Conservation (phyloP, 345 rosid species). For the Xanthoceras sorbifolium region DNA sequence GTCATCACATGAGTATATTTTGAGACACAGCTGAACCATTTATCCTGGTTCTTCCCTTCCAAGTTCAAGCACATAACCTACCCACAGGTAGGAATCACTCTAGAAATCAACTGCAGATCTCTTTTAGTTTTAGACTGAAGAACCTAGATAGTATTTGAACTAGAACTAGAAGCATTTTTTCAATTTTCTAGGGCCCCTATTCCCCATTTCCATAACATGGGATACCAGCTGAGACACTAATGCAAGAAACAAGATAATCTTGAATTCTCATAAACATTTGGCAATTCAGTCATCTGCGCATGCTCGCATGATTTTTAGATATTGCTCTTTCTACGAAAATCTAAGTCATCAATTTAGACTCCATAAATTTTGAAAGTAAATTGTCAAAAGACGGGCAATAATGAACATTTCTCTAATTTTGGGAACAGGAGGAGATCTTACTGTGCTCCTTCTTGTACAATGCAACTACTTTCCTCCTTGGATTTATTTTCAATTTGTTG, state of each 20-base stretch:
- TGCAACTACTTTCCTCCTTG: constrained; percentile 54
- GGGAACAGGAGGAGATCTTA: constrained; percentile 42
- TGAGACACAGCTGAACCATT: not conserved
- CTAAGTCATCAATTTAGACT: not conserved
- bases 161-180: not conserved
- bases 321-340: not conserved
- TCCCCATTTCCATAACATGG: not conserved
- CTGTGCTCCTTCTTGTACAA: constrained; percentile 99
- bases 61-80: not conserved
- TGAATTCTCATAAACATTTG: not conserved
- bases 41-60: not conserved
- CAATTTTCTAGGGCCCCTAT: not conserved
- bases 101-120: not conserved
- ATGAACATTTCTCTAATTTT: not conserved
- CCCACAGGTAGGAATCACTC: not conserved
- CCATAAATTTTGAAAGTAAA: not conserved
- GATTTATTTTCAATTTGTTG: constrained; percentile 85
- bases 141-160: not conserved
- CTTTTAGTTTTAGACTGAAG: not conserved
- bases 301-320: not conserved
- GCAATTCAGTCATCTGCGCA: not conserved
- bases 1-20: not conserved
- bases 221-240: not conserved
- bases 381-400: not conserved
- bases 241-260: not conserved